Percentiles rank a stretch among this genome's conserved stretches.
phyloP scores from a whole-genome alignment of 805 yeast genomes.

The Hermanozyma aechmeae region DNA sequence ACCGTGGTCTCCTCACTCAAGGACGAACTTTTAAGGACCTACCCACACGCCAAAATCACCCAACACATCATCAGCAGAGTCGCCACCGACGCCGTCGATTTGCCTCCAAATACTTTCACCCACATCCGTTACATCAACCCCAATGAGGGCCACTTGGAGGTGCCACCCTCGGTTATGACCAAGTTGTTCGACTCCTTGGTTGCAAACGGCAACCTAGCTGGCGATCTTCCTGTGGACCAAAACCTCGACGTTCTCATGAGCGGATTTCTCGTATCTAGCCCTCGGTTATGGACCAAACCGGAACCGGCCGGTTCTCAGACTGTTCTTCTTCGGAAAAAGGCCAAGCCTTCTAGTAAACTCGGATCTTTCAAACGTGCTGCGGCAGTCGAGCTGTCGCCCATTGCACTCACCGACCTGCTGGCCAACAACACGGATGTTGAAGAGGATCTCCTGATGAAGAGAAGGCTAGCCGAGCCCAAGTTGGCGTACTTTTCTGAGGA shows the following conservation, averaged over 20 bases:
- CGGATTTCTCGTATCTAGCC: conserved; percentile 46
- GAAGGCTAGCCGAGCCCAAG: conserved; percentile 38
- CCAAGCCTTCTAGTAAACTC: conserved; percentile 11
- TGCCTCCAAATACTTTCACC: conserved; percentile 29
- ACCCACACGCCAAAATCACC: conserved; percentile 20
- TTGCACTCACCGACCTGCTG: conserved; percentile 37
- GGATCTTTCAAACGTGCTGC: conserved; percentile 12
- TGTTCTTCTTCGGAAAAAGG: conserved; percentile 24
- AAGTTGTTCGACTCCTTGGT: conserved; percentile 31
- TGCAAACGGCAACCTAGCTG: conserved; percentile 39
- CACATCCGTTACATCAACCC: conserved; percentile 51
- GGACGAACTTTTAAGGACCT: conserved; percentile 13
- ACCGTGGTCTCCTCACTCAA: conserved; percentile 33
- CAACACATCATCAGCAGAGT: conserved; percentile 55
- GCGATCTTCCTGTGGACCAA: conserved; percentile 43
- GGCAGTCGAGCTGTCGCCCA: conserved; percentile 10
- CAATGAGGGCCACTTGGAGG: conserved; percentile 32
- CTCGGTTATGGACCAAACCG: conserved; percentile 48
- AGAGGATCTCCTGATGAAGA: conserved; percentile 32
- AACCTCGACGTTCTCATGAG: conserved; percentile 55
- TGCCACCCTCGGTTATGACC: conserved; percentile 36
- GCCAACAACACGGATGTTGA: conserved; percentile 30
- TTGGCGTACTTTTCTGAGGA: conserved; percentile 46
- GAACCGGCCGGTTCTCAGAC: conserved; percentile 18
- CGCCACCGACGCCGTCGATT: conserved; percentile 35